These are phyloP conservation scores for Platanthera zijinensis DNA, from an alignment of 106 monocot genomes.

Conservation along the genomic window DNA sequence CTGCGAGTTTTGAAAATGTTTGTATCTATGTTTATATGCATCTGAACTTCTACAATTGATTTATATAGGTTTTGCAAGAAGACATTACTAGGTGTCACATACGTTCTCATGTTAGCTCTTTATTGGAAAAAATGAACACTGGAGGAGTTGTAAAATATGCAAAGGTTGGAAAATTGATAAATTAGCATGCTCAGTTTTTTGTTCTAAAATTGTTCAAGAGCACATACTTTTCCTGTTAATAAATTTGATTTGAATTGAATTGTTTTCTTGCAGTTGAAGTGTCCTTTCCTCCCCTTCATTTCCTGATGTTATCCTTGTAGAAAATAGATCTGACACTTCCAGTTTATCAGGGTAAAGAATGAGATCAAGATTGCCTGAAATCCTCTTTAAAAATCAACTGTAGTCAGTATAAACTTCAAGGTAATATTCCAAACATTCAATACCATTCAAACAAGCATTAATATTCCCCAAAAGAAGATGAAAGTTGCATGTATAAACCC, in stretches of 20 bases:
- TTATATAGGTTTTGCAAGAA: conserved; percentile 60
- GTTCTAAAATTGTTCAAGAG: not conserved
- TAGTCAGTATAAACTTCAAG: too few species aligned
- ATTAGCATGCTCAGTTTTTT: not conserved
- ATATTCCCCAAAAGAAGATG: too few species aligned
- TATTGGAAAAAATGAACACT: conserved; percentile 39
- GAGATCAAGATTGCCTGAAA: too few species aligned
- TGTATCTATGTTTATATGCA: not conserved
- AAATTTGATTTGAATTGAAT: not conserved
- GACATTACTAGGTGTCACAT: conserved; percentile 85
- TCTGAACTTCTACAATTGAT: conserved; percentile 5
- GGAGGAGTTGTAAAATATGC: conserved; percentile 29
- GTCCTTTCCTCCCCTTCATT: too few species aligned
- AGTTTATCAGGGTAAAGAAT: too few species aligned
- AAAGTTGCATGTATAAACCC: too few species aligned
- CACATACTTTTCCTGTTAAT: not conserved
- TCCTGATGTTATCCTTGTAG: too few species aligned
- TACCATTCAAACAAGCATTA: too few species aligned
- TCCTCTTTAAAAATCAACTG: too few species aligned
- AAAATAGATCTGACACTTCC: too few species aligned
- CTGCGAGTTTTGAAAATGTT: not conserved
- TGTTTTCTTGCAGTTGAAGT: too few species aligned
- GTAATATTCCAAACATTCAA: too few species aligned
- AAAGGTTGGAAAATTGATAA: conserved; percentile 36
- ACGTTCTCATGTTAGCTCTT: conserved; percentile 38